A percentile compares a stretch with the other conserved stretches of the same genome.
Conservation (phyloP, 2,329 filamentous ascomycete genomes). For the Ophiocordyceps unilateralis region DNA sequence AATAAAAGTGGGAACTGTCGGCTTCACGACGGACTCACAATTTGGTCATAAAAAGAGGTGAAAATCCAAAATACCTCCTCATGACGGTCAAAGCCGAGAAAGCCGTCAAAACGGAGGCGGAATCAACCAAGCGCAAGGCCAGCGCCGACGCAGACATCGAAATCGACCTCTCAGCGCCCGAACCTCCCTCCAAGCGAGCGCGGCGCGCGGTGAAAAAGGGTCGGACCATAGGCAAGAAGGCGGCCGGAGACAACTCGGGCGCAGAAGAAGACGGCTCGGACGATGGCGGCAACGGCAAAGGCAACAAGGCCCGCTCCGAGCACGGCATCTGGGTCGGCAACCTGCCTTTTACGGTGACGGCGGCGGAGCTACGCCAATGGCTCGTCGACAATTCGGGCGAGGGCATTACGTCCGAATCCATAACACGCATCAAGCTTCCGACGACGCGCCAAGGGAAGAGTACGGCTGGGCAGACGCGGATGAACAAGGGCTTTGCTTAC, state of each 20-base stretch:
- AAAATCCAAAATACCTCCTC: too few relatives aligned
- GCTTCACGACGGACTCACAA: too few relatives aligned
- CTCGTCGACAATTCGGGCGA: conserved; percentile 56
- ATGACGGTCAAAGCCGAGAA: background rate
- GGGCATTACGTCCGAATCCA: conserved; percentile 46
- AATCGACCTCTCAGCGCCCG: conserved; percentile 75
- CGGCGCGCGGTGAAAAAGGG: conserved; percentile 79
- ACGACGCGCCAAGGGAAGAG: conserved; percentile 20
- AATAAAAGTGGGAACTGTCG: too few relatives aligned
- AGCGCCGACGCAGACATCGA: conserved; percentile 53
- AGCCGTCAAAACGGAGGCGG: background rate
- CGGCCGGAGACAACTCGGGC: conserved; percentile 14
- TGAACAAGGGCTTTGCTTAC: conserved; percentile 93
- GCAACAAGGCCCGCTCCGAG: conserved; percentile 46
- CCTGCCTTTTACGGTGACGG: conserved; percentile 65
- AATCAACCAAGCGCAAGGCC: conserved; percentile 47
- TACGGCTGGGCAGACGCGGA: conserved; percentile 12
- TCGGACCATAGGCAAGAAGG: conserved; percentile 34
- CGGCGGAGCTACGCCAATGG: conserved; percentile 60
- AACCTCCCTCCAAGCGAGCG: conserved; percentile 89
- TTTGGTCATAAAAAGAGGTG: too few relatives aligned
- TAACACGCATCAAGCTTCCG: conserved; percentile 75
- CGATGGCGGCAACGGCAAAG: conserved; percentile 18
- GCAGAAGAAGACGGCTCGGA: conserved; percentile 15
- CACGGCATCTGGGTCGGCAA: conserved; percentile 95